Base-by-base conservation (phyloP, 2,329 filamentous ascomycete genomes). In the Thyridium curvatum region DNA sequence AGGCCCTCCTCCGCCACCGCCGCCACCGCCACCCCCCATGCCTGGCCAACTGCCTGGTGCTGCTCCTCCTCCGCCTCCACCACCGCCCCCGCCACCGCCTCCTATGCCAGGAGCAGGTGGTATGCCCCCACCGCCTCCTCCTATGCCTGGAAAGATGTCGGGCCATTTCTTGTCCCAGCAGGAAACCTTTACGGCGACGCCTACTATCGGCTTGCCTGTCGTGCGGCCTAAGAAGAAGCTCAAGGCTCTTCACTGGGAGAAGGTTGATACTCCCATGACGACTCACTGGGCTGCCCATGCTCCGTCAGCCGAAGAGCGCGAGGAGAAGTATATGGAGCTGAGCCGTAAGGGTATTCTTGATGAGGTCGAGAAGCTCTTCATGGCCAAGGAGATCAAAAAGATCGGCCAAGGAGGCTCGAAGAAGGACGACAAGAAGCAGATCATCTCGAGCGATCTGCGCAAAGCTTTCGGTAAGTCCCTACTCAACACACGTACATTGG, bases 171-270 rank as follows among this genome's bases (percentile, higher is more conserved):
- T 95, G 45, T 74, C 81, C 35, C 77, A 82, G 47, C 71, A 78
- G 48, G 70, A 74, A 26, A 69, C 70, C 41, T 74, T 77, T 44
- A 64, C 68, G 15, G 58, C 72, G 5, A 56, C 72, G 12, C 65
- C 79, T 16, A 75, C 78, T 8, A 71, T 87, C 49, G 79, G 83
- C 32, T 66, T 94, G 52, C 83, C 87, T 29, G 85, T 89, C 44
- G 86, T 89, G 38, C 74, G 91, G 51, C 89, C 93, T 16, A 97
- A 96, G 77, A 97, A 95, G 80, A 98, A 97, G 73, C 87, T 98
- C 62, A 98, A 98, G 79, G 91, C 91, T 42, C 74, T 98, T 50
- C 93, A 98, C 68, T 97, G 93, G 91, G 93, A 98, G 66, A 97
- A 97, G 71, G 88, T 98, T 39, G 93, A 98, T 62, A 78, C 86